Base-by-base conservation (phyloP, 2,329 filamentous ascomycete species). In the Diplodia corticola region DNA sequence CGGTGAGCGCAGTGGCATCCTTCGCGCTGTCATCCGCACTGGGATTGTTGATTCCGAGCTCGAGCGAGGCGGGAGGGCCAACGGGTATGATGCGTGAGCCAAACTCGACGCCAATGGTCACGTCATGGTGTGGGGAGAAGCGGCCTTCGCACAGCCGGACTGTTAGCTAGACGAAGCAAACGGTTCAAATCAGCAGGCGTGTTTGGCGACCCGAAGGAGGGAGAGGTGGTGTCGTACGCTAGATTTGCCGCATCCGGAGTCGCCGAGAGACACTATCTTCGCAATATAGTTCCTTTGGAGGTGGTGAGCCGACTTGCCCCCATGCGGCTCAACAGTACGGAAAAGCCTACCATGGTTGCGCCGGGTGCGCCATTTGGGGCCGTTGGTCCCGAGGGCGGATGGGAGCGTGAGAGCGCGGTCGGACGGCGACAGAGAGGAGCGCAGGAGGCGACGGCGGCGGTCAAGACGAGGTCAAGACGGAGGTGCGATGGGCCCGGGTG, bases 231-330 rank as follows among this genome's bases (percentile, higher is more conserved):
- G 33, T 76, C 82, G 70, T 79, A 87, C 85, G 77, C 85, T 88
- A 66, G 92, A 96, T 84, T 99, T 99, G 75, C 95, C 95, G 76
- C 92, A 96, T 77, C 93, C 95, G 53, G 91, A 95, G 82, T 98
- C 95, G 78, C 95, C 95, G 75, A 99, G 93, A 82, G 92, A 96
- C 76, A 98, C 94, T 73, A 99, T 91, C 81, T 99, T 99, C 79
- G 94, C 93, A 77, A 98, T 99, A 83, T 96, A 98, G 83, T 98
- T 93, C 94, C 94, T 61, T 49, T 48, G 57, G 98, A 44, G 44
- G 22, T 5, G 13, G 57, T 61, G 17, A 61, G 57, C 40, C 79
- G 92, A 90, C 40, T 74, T 89, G 86, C 69, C 83, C 74, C 81
- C 57, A 61, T 61, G 40, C 57, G 57, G 57, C 57, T 49, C 57